phyloP scores from a whole-genome alignment of 192 early-diverging fungal species.

The Rhizophagus prolifer region DNA sequence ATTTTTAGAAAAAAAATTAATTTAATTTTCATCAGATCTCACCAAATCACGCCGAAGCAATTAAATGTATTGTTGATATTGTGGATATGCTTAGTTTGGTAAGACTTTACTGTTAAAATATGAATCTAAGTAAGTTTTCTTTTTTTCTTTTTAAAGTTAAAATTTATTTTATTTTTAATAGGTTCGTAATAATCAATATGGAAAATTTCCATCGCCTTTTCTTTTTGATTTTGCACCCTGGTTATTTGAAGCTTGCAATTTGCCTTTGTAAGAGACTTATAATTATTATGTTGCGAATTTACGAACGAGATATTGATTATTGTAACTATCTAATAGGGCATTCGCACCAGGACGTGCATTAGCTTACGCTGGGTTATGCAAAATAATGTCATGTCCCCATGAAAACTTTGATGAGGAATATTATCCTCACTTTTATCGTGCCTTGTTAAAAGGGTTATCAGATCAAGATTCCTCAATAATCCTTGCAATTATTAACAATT shows the following conservation, averaged over 20 bases:
- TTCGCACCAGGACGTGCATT: conserved; percentile 60
- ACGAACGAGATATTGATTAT: not conserved
- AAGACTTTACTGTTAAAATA: conserved; percentile 21
- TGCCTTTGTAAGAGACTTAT: conserved; percentile 48
- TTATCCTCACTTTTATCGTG: conserved; percentile 69
- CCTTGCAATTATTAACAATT: conserved; percentile 68
- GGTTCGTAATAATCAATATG: conserved; percentile 58
- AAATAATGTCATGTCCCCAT: conserved; percentile 73
- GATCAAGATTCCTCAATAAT: conserved; percentile 55
- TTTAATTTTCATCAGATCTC: conserved; percentile 41
- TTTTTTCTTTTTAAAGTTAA: too few relatives aligned
- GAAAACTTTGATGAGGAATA: conserved; percentile 57
- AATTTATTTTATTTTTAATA: conserved; percentile 20
- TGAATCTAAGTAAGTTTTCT: not conserved
- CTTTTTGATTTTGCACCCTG: conserved; percentile 76
- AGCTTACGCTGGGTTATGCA: conserved; percentile 71
- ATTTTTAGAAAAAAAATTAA: too few relatives aligned
- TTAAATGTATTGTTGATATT: conserved; percentile 63
- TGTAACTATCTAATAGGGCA: conserved; percentile 46
- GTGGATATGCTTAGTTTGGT: conserved; percentile 64
- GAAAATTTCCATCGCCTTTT: conserved; percentile 56
- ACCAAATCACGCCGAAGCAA: conserved; percentile 60
- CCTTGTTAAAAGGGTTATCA: conserved; percentile 50
- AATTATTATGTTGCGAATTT: not conserved
- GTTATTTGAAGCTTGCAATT: conserved; percentile 72